Percentiles rank a stretch among this genome's conserved stretches.
Evolutionary conservation across 371 early-diverging fungal species (phyloP).

Genomic region (Haplosporangium sp.): DNA sequence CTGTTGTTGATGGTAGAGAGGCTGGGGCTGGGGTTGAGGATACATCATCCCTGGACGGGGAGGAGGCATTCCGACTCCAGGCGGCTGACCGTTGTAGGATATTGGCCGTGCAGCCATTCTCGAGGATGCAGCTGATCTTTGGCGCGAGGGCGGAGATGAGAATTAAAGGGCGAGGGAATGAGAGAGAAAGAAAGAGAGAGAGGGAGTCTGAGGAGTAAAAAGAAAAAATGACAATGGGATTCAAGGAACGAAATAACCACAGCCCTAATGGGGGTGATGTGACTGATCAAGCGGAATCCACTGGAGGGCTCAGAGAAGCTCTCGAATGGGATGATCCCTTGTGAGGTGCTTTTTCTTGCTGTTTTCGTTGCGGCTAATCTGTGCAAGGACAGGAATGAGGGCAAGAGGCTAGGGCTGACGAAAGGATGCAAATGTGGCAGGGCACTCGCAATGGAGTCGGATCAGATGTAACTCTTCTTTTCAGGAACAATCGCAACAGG

Average conservation of each 20-base stretch:
- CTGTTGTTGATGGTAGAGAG: constrained; percentile 30
- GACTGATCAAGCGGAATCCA: neutral
- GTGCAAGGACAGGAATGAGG: neutral
- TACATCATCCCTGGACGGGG: constrained; percentile 39
- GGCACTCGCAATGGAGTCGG: no score
- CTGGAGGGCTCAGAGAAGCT: neutral
- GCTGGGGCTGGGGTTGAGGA: constrained; percentile 46
- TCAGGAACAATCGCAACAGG: no score
- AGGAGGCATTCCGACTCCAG: constrained; percentile 26
- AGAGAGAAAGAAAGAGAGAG: constrained; percentile 1
- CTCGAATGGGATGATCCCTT: neutral
- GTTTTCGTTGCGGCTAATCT: no score
- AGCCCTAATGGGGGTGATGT: neutral
- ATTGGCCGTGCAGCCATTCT: constrained; percentile 49
- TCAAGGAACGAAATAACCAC: neutral
- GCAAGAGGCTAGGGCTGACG: no score
- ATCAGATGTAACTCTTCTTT: no score
- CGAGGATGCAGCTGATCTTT: neutral
- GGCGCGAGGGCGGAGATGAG: constrained; percentile 1
- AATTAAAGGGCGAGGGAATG: neutral
- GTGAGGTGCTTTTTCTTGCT: neutral
- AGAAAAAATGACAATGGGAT: neutral
- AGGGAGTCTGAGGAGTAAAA: neutral
- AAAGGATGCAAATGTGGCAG: no score
- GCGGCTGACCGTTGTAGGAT: constrained; percentile 38